phyloP scores from a whole-genome alignment of 106 monocot genomes.

The Dioscorea zingiberensis region DNA sequence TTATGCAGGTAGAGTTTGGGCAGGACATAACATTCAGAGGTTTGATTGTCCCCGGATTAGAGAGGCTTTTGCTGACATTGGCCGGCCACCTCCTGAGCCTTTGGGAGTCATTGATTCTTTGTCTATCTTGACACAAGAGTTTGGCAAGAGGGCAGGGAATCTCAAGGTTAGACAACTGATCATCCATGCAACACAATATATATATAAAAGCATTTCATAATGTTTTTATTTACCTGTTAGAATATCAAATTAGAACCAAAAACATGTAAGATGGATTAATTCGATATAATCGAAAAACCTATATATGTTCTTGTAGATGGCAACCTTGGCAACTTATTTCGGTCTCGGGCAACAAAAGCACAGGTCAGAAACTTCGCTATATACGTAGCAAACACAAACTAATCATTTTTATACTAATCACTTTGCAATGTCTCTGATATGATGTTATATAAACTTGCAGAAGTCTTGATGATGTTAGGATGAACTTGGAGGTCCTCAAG shows the following conservation, averaged over 20 bases:
- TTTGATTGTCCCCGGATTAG: conserved; percentile 72
- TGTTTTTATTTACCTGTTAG: too few species aligned
- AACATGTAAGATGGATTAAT: too few species aligned
- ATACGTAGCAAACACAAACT: not conserved
- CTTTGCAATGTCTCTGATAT: not conserved
- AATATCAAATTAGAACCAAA: too few species aligned
- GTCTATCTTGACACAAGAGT: conserved; percentile 42
- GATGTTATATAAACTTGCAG: conserved; percentile 17
- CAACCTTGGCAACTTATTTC: conserved; percentile 88
- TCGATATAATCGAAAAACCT: too few species aligned
- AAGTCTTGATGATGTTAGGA: conserved; percentile 83
- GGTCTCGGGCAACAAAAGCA: conserved; percentile 83
- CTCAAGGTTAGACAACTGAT: conserved; percentile 50
- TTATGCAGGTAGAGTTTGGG: conserved; percentile 75
- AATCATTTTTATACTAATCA: not conserved
- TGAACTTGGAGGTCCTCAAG: conserved; percentile 96
- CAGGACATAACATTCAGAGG: conserved; percentile 86
- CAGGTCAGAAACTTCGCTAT: conserved; percentile 32
- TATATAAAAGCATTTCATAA: too few species aligned
- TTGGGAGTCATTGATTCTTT: conserved; percentile 74
- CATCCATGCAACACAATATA: too few species aligned
- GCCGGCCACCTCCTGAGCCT: conserved; percentile 57
- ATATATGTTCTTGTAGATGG: conserved; percentile 52
- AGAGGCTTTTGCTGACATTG: conserved; percentile 80
- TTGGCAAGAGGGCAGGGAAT: conserved; percentile 93